A percentile compares a stretch with the other conserved stretches of the same genome.
Evolutionary conservation across 225 moss, liverwort and hornwort genomes (phyloP).

Genomic region (Polytrichum commune): DNA sequence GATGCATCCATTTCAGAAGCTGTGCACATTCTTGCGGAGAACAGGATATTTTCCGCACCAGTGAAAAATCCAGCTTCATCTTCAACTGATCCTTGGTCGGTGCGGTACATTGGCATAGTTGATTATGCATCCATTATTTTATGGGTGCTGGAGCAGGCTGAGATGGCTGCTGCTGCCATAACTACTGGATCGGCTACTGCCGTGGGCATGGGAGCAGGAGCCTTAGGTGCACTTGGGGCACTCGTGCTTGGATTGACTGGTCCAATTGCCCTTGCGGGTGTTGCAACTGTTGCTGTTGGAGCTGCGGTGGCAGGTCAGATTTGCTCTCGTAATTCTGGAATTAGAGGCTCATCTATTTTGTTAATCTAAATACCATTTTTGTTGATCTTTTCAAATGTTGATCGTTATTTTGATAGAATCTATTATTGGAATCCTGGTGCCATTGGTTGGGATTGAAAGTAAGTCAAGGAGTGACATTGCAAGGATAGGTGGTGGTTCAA

Average conservation of each 20-base stretch:
- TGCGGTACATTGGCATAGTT: slow-evolving; percentile 59
- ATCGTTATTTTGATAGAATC: too few species aligned
- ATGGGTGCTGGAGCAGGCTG: slow-evolving; percentile 73
- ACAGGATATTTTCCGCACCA: slow-evolving; percentile 60
- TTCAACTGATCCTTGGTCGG: slow-evolving; percentile 40
- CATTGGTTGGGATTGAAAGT: too few species aligned
- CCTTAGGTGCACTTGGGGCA: slow-evolving; percentile 62
- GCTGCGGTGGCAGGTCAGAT: slow-evolving; percentile 59
- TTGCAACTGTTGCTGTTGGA: slow-evolving; percentile 61
- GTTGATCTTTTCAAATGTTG: too few species aligned
- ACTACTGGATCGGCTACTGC: slow-evolving; percentile 58
- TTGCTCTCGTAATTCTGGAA: background rate
- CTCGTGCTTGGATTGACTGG: slow-evolving; percentile 68
- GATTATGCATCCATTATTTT: slow-evolving; percentile 62
- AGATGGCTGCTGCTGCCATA: slow-evolving; percentile 63
- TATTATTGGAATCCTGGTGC: too few species aligned
- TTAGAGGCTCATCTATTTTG: too few species aligned
- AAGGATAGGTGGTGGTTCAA: too few species aligned
- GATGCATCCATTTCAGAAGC: slow-evolving; percentile 61
- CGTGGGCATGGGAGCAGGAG: slow-evolving; percentile 70
- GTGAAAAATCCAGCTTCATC: slow-evolving; percentile 46
- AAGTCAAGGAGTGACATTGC: too few species aligned
- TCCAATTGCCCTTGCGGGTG: slow-evolving; percentile 61
- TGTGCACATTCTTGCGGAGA: slow-evolving; percentile 55
- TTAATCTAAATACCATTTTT: too few species aligned